A percentile compares a stretch with the other conserved stretches of the same genome.
These are phyloP conservation scores for Cordyceps tenuipes DNA, from an alignment of 2,329 filamentous ascomycete genomes.

Conservation along the genomic window DNA sequence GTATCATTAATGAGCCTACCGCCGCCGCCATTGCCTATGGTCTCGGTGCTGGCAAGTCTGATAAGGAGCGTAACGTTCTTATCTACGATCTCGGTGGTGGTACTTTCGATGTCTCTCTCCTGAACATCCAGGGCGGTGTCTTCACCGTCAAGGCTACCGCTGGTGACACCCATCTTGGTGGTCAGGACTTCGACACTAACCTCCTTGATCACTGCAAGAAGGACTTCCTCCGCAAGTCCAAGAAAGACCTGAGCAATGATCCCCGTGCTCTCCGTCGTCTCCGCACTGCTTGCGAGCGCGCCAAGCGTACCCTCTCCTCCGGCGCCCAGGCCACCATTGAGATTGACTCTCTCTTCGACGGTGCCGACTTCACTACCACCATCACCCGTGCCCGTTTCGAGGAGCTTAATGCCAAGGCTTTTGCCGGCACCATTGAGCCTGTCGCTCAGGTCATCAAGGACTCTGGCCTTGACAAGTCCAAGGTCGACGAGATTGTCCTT, in stretches of 20 bases:
- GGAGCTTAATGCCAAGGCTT: constrained; percentile 96
- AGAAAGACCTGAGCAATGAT: constrained; percentile 85
- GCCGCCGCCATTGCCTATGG: constrained; percentile 93
- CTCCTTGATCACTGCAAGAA: constrained; percentile 95
- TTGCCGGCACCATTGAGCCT: constrained; percentile 98
- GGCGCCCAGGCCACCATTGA: constrained; percentile 91
- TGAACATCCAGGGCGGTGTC: constrained; percentile 96
- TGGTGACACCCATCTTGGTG: constrained; percentile 95
- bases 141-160: constrained; percentile 92
- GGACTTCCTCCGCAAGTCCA: constrained; percentile 85
- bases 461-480: constrained; percentile 90
- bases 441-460: constrained; percentile 98
- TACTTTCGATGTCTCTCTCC: constrained; percentile 99
- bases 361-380: constrained; percentile 97
- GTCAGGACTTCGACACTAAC: constrained; percentile 97
- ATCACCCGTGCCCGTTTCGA: constrained; percentile 98
- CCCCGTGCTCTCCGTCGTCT: constrained; percentile 91
- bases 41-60: constrained; percentile 64
- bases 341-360: constrained; percentile 94
- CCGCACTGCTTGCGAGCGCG: constrained; percentile 96
- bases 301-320: constrained; percentile 94
- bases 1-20: constrained; percentile 94
- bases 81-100: constrained; percentile 97
- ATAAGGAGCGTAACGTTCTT: constrained; percentile 77
- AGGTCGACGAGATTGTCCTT: constrained; percentile 93